Conservation (phyloP, 148 eudicot genomes). For the Dysphania ambrosioides region DNA sequence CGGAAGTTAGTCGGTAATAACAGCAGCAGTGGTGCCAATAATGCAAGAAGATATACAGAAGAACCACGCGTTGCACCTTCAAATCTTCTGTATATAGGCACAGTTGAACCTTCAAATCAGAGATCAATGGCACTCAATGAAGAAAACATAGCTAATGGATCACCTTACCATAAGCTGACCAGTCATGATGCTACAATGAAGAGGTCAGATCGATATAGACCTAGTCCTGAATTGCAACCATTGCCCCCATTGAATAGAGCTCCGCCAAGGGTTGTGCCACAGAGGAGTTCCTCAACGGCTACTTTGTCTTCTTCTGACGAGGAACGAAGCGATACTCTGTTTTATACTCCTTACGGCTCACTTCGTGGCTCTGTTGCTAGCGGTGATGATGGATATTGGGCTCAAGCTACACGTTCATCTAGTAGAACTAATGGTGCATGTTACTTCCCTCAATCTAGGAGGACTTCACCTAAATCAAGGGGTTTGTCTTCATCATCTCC, state of each 20-base stretch:
- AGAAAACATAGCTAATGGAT: slow-evolving; percentile 38
- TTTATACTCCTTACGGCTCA: slow-evolving; percentile 78
- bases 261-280: slow-evolving; percentile 27
- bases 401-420: slow-evolving; percentile 31
- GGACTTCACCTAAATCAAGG: slow-evolving; percentile 77
- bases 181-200: slow-evolving; percentile 27
- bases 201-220: slow-evolving; percentile 60
- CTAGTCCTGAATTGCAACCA: slow-evolving; percentile 84
- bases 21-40: background rate
- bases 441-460: slow-evolving; percentile 56
- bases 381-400: slow-evolving; percentile 50
- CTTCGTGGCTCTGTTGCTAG: slow-evolving; percentile 62
- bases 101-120: slow-evolving; percentile 58
- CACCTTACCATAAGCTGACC: slow-evolving; percentile 67
- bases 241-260: slow-evolving; percentile 71
- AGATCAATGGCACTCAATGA: slow-evolving; percentile 33
- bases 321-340: slow-evolving; percentile 49
- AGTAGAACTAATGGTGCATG: slow-evolving; percentile 25
- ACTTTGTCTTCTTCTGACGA: slow-evolving; percentile 62
- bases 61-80: slow-evolving; percentile 60
- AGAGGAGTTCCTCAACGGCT: slow-evolving; percentile 52
- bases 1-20: slow-evolving; percentile 60
- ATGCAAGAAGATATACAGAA: slow-evolving; percentile 37
- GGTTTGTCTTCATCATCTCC: slow-evolving; percentile 42
- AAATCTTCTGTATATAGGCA: slow-evolving; percentile 67